Evolutionary conservation across 1,284 basidiomycete genomes (phyloP), one percentile per base, ranked within the genome.

Genomic region (Peniophora sp.): DNA sequence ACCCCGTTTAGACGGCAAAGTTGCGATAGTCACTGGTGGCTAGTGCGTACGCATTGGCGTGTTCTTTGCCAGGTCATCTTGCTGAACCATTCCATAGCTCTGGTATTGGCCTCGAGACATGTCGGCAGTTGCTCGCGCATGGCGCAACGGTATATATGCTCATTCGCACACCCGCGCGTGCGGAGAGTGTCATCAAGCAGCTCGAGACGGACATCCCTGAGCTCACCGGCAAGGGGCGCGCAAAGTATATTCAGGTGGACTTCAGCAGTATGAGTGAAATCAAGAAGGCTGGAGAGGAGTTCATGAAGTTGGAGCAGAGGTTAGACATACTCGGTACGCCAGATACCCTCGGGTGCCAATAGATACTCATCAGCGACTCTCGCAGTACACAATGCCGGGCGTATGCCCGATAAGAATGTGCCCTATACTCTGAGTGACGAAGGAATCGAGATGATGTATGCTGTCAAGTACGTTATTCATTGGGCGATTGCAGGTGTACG

Each of bases 71-170:
- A n/a, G n/a, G n/a, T n/a, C n/a, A n/a, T n/a, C n/a, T n/a, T n/a
- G n/a, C n/a, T n/a, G n/a, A n/a, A n/a, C n/a, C n/a, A n/a, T n/a
- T n/a, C n/a, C n/a, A n/a, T n/a, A n/a, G n/a, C 36, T 53, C 57
- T 10, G 60, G 60, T 12, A 55, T 61, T 24, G 60, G 60, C 18
- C 48, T 54, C 15, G 49, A 53, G 2, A 56, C 57, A 8, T 48
- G 52, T 11, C 41, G 51, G 37, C 50, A 51, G 35, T 54, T 62
- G 17, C 51, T 54, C 5, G 35, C 50, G 24, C 51, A 56, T 32
- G 57, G 57, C 15, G 60, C 58, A 2, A 56, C 56, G 41, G 57
- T 58, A 22, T 58, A 57, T 44, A 50, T 58, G 11, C 52, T 52
- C n/a, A 53, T 52, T 12, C 48, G 52, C 12, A 57, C 47, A 20